phyloP scores from a whole-genome alignment of 1,284 basidiomycete species.

The Austroboletus rostrupii region DNA sequence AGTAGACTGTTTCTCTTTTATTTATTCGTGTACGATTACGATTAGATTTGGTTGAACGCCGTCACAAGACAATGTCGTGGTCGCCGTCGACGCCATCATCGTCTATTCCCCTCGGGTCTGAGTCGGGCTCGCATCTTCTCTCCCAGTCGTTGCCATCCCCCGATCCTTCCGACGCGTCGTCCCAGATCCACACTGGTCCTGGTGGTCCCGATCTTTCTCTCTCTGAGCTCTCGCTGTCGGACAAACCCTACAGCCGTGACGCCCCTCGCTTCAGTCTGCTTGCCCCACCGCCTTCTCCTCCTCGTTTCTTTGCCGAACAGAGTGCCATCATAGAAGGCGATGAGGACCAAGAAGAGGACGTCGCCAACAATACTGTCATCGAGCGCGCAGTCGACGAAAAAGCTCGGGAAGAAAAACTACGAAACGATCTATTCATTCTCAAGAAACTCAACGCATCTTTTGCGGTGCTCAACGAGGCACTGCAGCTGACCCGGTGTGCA shows the following conservation, averaged over 20 bases:
- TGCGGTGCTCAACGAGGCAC: conserved; percentile 58
- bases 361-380: conserved; percentile 20
- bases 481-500: conserved; percentile 55
- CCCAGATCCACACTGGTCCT: conserved; percentile 40
- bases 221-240: conserved; percentile 55
- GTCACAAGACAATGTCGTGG: conserved; percentile 11
- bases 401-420: conserved; percentile 65
- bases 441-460: conserved; percentile 69
- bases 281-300: conserved; percentile 35
- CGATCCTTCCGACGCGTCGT: conserved; percentile 33
- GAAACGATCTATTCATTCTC: conserved; percentile 66
- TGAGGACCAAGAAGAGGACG: conserved; percentile 28
- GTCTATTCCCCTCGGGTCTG: conserved; percentile 19
- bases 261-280: conserved; percentile 39
- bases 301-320: conserved; percentile 23
- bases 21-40: neutral
- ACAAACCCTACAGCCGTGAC: conserved; percentile 33
- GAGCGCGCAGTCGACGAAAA: conserved; percentile 33
- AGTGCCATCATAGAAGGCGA: conserved; percentile 27
- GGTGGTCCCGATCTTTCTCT: conserved; percentile 56
- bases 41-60: no score
- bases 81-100: conserved; percentile 30
- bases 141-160: conserved; percentile 45
- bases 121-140: conserved; percentile 43
- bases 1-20: conserved; percentile 7